Conservation (phyloP, 331 rosid species). For the Malus hybrid region DNA sequence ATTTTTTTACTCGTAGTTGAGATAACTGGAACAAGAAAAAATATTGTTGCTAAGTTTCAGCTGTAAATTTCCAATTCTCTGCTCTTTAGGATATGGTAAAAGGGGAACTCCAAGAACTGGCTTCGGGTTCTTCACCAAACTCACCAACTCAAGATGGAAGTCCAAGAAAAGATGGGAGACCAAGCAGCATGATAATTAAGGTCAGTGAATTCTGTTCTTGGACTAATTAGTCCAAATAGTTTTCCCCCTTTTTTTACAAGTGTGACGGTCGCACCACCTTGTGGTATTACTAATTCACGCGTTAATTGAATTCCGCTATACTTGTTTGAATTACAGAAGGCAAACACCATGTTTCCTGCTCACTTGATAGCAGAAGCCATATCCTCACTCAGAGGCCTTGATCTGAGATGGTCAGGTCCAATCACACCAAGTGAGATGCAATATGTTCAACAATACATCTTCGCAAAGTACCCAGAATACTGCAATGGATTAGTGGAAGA, state of each 20-base stretch:
- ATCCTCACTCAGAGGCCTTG: conserved; percentile 34
- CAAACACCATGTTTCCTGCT: conserved; percentile 35
- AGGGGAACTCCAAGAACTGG: conserved; percentile 20
- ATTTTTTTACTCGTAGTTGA: not conserved
- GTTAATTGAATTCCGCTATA: not conserved
- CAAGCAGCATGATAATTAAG: conserved; percentile 45
- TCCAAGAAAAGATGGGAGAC: conserved; percentile 31
- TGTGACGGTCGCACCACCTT: not conserved
- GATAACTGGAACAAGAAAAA: not conserved
- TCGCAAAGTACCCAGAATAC: conserved; percentile 34
- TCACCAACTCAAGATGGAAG: conserved; percentile 29
- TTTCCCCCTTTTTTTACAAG: too few relatives aligned
- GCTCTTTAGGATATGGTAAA: conserved; percentile 8
- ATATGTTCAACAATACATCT: conserved; percentile 38
- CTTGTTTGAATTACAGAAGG: conserved; percentile 24
- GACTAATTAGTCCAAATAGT: not conserved
- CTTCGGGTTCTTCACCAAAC: conserved; percentile 19
- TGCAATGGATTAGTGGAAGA: conserved; percentile 21
- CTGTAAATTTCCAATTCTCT: not conserved
- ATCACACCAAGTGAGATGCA: conserved; percentile 40
- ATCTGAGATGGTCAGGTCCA: conserved; percentile 46
- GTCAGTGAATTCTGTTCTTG: not conserved
- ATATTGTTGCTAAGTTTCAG: not conserved
- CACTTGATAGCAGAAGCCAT: conserved; percentile 45
- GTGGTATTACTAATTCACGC: not conserved